Conservation (phyloP, 2,329 filamentous ascomycete genomes). For the Cytospora piceicola region DNA sequence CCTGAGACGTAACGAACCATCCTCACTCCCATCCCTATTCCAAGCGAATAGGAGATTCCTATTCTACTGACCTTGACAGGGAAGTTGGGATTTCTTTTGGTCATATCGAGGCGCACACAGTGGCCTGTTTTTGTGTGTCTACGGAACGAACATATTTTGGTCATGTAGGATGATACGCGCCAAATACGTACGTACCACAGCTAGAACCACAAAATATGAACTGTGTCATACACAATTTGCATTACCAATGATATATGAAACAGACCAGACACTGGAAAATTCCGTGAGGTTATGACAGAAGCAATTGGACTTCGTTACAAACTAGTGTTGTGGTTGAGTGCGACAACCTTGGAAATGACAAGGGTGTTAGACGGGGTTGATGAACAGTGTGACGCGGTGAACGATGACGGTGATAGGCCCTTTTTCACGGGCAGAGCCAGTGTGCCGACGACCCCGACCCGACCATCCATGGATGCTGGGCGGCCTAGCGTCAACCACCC, state of each 20-base stretch:
- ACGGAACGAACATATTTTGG: background rate
- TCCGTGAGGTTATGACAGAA: background rate
- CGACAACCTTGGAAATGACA: background rate
- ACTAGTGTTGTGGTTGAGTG: background rate
- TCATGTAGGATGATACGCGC: background rate
- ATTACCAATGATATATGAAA: background rate
- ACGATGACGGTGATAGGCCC: background rate
- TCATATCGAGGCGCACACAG: background rate
- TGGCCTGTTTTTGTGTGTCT: background rate
- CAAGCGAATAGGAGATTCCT: background rate
- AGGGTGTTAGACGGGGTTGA: background rate
- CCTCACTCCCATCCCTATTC: background rate
- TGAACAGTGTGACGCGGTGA: background rate
- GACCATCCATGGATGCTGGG: background rate
- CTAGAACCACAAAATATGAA: background rate
- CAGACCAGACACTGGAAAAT: too few relatives aligned
- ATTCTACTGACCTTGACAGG: background rate
- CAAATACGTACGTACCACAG: background rate
- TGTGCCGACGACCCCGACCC: background rate
- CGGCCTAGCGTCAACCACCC: background rate
- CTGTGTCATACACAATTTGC: background rate
- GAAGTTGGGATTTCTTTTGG: too few relatives aligned
- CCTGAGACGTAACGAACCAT: constrained; percentile 9
- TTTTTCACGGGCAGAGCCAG: background rate
- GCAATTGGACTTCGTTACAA: background rate